Percentiles rank a stretch among this genome's conserved stretches.
Conservation (phyloP, 805 yeast species). For the Candida michaelii region DNA sequence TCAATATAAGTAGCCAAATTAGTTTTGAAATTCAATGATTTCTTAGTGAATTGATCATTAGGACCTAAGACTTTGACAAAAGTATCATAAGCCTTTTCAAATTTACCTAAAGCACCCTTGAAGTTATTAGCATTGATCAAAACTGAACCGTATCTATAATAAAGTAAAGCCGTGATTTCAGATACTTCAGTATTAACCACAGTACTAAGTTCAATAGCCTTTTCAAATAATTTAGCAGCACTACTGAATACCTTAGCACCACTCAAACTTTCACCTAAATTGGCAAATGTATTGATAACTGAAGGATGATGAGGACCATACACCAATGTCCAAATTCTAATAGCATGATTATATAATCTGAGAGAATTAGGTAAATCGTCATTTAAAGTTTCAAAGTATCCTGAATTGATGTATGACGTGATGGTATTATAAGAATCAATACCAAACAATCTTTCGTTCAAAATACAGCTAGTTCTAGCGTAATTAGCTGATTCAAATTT, state of each 20-base stretch:
- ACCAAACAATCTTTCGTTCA: constrained; percentile 81
- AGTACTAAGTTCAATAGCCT: constrained; percentile 52
- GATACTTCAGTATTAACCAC: constrained; percentile 56
- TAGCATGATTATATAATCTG: constrained; percentile 58
- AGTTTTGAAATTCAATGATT: constrained; percentile 62
- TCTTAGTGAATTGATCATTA: constrained; percentile 64
- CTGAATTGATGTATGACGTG: constrained; percentile 71
- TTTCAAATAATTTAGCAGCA: constrained; percentile 53
- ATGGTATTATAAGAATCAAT: constrained; percentile 76
- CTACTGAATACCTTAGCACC: constrained; percentile 46
- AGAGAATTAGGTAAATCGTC: constrained; percentile 62
- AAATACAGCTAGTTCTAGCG: constrained; percentile 66
- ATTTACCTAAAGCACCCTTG: constrained; percentile 55
- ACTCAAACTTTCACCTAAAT: constrained; percentile 61
- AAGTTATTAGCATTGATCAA: constrained; percentile 53
- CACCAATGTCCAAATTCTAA: constrained; percentile 57
- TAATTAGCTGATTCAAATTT: constrained; percentile 58
- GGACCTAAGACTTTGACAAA: constrained; percentile 64
- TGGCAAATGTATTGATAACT: constrained; percentile 57
- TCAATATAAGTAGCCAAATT: constrained; percentile 53
- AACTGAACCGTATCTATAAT: constrained; percentile 56
- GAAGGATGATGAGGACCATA: constrained; percentile 71
- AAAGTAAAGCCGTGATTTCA: constrained; percentile 61
- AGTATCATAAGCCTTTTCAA: constrained; percentile 54
- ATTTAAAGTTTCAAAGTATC: constrained; percentile 64